Base-by-base conservation (phyloP, 208 protist species). In the Strigomonas oncopelti region DNA sequence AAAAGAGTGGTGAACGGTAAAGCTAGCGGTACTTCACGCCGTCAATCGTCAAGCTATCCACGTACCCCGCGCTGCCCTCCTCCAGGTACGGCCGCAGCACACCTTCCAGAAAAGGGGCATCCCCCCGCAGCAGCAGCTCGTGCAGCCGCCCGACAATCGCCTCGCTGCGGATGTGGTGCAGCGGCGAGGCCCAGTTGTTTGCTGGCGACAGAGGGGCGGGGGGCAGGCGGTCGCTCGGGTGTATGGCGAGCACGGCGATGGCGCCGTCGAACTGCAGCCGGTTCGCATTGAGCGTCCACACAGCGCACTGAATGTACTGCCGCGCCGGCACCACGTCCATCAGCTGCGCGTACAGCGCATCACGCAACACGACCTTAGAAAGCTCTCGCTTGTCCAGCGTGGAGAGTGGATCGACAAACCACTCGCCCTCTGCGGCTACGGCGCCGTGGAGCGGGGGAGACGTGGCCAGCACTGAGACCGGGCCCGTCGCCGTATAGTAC, bases 331-430 rank as follows among this genome's bases (percentile, higher is more conserved):
- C 69, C 46, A 85, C 46, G 58, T 85, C 72, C 31, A 84, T 71
- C 53, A 85, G 46, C n/a, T 76, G 69, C 8, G 71, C 71, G 24
- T 71, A 85, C 24, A 84, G 65, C n/a, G 75, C 79, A 53, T 84
- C 79, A 34, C 79, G 79, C 51, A 81, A 45, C 0, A 84, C 61
- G 32, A 84, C 69, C 67, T 84, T 84, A 27, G 79, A 84, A 24
- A 84, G 55, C 75, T 84, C 79, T 0, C 79, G 79, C 62, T 64
- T 74, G 57, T 85, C 80, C 61, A 81, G 57, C n/a, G 80, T 85
- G 18, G 75, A 77, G 9, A 84, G 66, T n/a, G 70, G 67, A 7
- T 69, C 62, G 1, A 25, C 0, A 20, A 9, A 29, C 0, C 28
- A 13, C 34, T 36, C 34, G 3, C 16, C 42, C 34, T 38, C 34